Conservation (phyloP, 805 yeast genomes). For the Tetrapisispora arboricola region DNA sequence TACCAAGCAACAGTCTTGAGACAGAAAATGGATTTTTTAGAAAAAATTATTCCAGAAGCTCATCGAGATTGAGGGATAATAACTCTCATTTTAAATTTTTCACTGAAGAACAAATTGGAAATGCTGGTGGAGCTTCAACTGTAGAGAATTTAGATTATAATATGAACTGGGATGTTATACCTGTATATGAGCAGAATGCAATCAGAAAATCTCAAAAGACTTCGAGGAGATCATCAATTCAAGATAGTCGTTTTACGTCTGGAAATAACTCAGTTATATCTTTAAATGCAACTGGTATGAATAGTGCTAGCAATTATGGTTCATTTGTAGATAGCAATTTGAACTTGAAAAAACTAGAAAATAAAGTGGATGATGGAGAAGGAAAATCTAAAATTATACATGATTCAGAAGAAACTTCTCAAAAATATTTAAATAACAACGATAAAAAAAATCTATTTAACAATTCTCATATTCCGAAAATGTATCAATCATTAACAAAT, state of each 20-base stretch:
- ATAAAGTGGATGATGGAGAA: background rate
- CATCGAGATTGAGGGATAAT: constrained; percentile 29
- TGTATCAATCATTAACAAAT: constrained; percentile 18
- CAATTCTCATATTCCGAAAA: constrained; percentile 4
- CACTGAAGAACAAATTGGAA: constrained; percentile 69
- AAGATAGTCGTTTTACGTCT: constrained; percentile 4
- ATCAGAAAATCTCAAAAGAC: constrained; percentile 19
- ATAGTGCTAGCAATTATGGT: background rate
- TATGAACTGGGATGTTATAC: constrained; percentile 54
- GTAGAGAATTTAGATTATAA: constrained; percentile 64
- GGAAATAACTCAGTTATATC: background rate
- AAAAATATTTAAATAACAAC: background rate
- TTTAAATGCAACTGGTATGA: background rate
- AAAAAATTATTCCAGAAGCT: constrained; percentile 22
- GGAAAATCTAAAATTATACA: background rate
- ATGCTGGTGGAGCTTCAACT: constrained; percentile 83
- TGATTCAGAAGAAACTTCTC: too few species aligned
- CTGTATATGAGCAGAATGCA: constrained; percentile 38
- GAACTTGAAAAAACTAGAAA: background rate
- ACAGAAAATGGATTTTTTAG: background rate
- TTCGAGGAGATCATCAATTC: constrained; percentile 21
- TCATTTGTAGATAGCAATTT: background rate
- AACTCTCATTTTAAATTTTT: constrained; percentile 64
- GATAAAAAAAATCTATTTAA: background rate
- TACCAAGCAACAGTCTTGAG: background rate